phyloP scores from a whole-genome alignment of 306 rosid genomes.

The Lotus japonicus region DNA sequence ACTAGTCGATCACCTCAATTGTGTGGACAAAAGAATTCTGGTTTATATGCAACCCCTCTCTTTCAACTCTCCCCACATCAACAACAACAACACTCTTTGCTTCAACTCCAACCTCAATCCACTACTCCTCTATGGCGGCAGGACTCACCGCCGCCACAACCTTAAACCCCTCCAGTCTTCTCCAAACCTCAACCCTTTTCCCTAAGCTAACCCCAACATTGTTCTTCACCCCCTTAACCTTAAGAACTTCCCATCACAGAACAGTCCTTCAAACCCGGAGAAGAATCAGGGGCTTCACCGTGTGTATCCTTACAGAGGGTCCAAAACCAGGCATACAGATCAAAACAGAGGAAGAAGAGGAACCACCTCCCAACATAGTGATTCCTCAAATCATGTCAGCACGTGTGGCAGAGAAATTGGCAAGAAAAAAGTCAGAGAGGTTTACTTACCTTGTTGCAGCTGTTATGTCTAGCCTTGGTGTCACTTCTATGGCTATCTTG shows the following conservation, averaged over 20 bases:
- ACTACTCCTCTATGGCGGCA: slow-evolving; percentile 45
- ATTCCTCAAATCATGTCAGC: slow-evolving; percentile 32
- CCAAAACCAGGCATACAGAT: slow-evolving; percentile 33
- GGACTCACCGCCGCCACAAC: slow-evolving; percentile 41
- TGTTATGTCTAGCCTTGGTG: slow-evolving; percentile 82
- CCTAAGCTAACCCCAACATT: slow-evolving; percentile 24
- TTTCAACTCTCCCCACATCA: background rate
- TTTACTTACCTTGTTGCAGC: slow-evolving; percentile 79
- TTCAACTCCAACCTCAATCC: background rate
- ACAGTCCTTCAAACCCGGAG: slow-evolving; percentile 19
- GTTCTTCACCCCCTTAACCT: slow-evolving; percentile 31
- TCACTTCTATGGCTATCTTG: slow-evolving; percentile 78
- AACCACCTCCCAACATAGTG: background rate
- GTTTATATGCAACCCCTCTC: background rate
- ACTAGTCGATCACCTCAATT: background rate
- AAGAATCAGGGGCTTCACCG: slow-evolving; percentile 29
- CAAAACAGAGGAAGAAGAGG: slow-evolving; percentile 7
- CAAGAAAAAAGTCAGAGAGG: slow-evolving; percentile 69
- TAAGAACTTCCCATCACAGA: slow-evolving; percentile 16
- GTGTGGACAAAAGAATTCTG: background rate
- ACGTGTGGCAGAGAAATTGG: slow-evolving; percentile 46
- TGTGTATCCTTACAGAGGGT: slow-evolving; percentile 59
- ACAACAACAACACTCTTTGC: background rate
- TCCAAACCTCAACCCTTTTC: slow-evolving; percentile 21
- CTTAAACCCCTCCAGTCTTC: slow-evolving; percentile 36